Evolutionary conservation across 371 early-diverging fungal species (phyloP).

Genomic region (Mortierella sp.): DNA sequence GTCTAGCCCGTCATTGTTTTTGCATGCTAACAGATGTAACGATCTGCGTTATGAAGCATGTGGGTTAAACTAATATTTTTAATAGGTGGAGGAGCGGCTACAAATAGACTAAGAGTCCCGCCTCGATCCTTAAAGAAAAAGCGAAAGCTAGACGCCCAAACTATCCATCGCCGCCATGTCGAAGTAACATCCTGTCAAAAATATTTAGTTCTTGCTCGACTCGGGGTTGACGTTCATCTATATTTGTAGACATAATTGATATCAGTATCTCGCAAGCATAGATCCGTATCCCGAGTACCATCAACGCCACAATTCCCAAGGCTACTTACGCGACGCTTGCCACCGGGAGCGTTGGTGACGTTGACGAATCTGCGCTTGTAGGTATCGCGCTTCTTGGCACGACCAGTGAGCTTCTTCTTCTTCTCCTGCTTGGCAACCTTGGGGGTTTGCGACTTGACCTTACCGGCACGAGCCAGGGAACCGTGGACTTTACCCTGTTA

Average conservation of each 20-base stretch:
- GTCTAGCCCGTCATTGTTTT: too few species aligned
- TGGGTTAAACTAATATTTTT: background rate
- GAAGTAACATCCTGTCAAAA: constrained; percentile 12
- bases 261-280: background rate
- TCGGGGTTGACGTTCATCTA: constrained; percentile 56
- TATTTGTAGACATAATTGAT: too few species aligned
- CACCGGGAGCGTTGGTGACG: constrained; percentile 86
- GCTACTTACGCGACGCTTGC: constrained; percentile 85
- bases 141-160: background rate
- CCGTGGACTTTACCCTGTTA: constrained; percentile 99
- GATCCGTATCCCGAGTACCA: too few species aligned
- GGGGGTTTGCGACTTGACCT: constrained; percentile 99
- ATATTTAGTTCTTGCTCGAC: constrained; percentile 55
- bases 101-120: background rate
- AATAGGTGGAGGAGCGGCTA: too few species aligned
- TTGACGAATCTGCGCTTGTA: constrained; percentile 99
- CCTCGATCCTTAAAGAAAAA: constrained; percentile 3
- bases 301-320: too few species aligned
- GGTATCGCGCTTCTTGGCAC: constrained; percentile 97
- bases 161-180: constrained; percentile 10
- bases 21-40: too few species aligned
- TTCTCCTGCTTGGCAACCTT: constrained; percentile 99
- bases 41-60: background rate
- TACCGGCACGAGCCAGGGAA: constrained; percentile 99
- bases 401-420: constrained; percentile 94